Conservation (phyloP, 2,329 filamentous ascomycete genomes). For the Westerdykella aurantiaca region DNA sequence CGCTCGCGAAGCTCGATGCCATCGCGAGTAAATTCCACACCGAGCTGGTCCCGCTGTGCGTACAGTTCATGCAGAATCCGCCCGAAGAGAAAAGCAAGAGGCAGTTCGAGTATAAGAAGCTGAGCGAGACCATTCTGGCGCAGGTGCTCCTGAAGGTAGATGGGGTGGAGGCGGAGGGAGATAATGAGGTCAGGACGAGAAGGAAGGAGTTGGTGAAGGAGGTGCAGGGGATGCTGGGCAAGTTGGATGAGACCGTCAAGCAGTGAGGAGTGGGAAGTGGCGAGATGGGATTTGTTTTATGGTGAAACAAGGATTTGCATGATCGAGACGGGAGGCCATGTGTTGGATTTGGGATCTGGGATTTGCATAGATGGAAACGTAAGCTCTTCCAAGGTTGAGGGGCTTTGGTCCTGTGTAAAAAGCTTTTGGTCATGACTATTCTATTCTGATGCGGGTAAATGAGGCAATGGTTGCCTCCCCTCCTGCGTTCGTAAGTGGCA, state of each 20-base stretch:
- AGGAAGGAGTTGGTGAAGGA: conserved; percentile 69
- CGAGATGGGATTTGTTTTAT: neutral
- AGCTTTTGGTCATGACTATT: no score
- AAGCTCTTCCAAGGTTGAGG: no score
- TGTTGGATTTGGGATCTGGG: no score
- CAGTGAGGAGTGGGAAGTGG: neutral
- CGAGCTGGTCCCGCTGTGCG: conserved; percentile 60
- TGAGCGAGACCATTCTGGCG: conserved; percentile 70
- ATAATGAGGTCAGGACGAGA: conserved; percentile 56
- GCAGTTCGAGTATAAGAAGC: conserved; percentile 66
- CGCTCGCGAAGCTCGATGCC: conserved; percentile 57
- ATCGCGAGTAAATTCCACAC: conserved; percentile 59
- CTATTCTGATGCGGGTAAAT: no score
- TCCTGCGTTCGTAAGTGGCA: no score
- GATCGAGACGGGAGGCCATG: no score
- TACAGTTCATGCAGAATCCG: conserved; percentile 56
- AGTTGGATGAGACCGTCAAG: conserved; percentile 50
- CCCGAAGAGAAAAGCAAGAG: conserved; percentile 58
- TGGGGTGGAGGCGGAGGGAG: conserved; percentile 66
- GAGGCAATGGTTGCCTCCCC: no score
- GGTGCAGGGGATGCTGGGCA: conserved; percentile 61
- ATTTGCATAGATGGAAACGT: no score
- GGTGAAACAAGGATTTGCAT: no score
- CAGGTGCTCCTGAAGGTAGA: conserved; percentile 74
- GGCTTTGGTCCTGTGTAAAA: no score